Evolutionary conservation across 108 stramenopile species (phyloP).

Genomic region (Cyclotella atomus): DNA sequence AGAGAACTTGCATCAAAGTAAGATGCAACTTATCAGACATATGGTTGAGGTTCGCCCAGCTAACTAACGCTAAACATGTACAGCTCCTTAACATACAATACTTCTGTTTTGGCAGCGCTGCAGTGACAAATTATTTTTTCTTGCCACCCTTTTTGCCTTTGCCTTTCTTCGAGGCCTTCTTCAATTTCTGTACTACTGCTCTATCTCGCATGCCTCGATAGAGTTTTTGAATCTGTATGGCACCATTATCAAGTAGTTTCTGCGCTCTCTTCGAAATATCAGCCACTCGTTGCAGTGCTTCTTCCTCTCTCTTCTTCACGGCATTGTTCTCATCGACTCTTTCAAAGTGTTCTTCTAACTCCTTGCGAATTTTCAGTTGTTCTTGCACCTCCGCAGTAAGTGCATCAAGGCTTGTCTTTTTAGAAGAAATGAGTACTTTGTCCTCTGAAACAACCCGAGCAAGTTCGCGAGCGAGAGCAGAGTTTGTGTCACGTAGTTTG

Average conservation of each 20-base stretch:
- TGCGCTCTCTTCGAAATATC: conserved; percentile 14
- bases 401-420: conserved; percentile 11
- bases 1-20: conserved; percentile 21
- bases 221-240: conserved; percentile 31
- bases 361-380: conserved; percentile 4
- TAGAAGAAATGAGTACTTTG: not conserved
- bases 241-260: conserved; percentile 25
- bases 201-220: conserved; percentile 37
- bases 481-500: not conserved
- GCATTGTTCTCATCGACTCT: conserved; percentile 33
- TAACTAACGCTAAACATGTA: not conserved
- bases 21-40: not conserved
- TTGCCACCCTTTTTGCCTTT: conserved; percentile 25
- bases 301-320: conserved; percentile 32
- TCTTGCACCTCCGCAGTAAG: conserved; percentile 2
- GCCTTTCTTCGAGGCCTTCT: conserved; percentile 24
- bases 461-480: conserved; percentile 7
- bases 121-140: not conserved
- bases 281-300: conserved; percentile 15
- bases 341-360: conserved; percentile 36
- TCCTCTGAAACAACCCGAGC: not conserved
- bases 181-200: conserved; percentile 20
- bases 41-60: too few species aligned
- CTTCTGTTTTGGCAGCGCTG: not conserved
- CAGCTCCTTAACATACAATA: not conserved